A percentile compares a stretch with the other conserved stretches of the same genome.
phyloP scores from a whole-genome alignment of 306 rosid genomes.

The Quercus alba region DNA sequence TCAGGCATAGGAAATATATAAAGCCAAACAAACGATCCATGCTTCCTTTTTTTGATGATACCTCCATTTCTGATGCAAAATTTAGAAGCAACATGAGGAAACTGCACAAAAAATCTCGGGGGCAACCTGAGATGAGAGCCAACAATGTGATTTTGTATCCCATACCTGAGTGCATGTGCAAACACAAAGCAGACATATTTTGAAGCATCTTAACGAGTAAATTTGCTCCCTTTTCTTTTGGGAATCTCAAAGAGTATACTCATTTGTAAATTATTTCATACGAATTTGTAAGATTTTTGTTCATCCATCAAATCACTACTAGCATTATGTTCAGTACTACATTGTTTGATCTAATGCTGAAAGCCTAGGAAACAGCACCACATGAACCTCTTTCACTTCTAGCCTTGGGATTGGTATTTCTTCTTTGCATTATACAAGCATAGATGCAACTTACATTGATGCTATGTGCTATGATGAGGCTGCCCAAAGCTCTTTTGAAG shows the following conservation, averaged over 20 bases:
- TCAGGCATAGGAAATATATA: slow-evolving; percentile 47
- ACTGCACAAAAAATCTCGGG: slow-evolving; percentile 35
- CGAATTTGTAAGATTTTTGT: not conserved
- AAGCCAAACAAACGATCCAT: slow-evolving; percentile 55
- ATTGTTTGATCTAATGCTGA: too few relatives aligned
- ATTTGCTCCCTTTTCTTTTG: not conserved
- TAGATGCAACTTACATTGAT: too few relatives aligned
- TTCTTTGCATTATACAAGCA: not conserved
- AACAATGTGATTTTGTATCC: slow-evolving; percentile 47
- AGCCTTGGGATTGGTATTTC: not conserved
- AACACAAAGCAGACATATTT: not conserved
- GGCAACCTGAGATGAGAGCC: slow-evolving; percentile 40
- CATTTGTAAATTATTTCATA: not conserved
- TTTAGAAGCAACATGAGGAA: slow-evolving; percentile 29
- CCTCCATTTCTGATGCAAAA: slow-evolving; percentile 32
- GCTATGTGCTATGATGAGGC: too few relatives aligned
- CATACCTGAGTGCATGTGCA: slow-evolving; percentile 46
- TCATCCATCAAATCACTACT: not conserved
- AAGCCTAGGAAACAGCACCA: too few relatives aligned
- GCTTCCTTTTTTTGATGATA: slow-evolving; percentile 34
- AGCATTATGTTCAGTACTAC: too few relatives aligned
- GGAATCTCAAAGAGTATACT: too few relatives aligned
- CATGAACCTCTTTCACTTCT: not conserved
- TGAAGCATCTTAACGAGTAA: not conserved
- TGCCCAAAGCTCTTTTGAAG: too few relatives aligned